Evolutionary conservation across 2,329 filamentous ascomycete genomes (phyloP), one percentile per base, ranked within the genome.

Genomic region (Cyclaneusma minus): DNA sequence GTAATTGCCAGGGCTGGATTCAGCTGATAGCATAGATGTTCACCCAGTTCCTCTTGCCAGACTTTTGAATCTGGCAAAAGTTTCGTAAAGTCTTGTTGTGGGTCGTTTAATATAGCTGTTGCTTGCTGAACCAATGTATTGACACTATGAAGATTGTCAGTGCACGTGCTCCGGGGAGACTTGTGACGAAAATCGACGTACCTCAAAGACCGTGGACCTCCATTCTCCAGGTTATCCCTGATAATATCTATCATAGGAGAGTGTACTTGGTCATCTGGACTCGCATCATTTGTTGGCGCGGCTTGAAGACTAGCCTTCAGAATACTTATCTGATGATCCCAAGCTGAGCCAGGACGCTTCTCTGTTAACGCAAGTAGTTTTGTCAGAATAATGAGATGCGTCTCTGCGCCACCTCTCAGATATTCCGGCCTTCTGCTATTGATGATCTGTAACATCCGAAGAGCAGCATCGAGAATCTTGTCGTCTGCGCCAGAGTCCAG

Each of bases 1-100:
- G 76, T 81, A 4, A 93, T 66, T 0, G 81, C 69, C 3, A 92
- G 51, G 0, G 81, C 73, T 4, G 66, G 57, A 33, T 68, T 66
- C 3, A 72, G 63, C 1, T 54, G 39, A 1, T 51, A 43, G 16
- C 58, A 47, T 5, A 79, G 49, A 30, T 83, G 62, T 2, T 52
- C 54, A 0, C 47, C 42, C 3, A 93, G 49, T 9, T 78, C 65
- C 9, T 58, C 39, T 38, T 64, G 59, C 84, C 85, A 94, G 7
- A 66, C 51, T 3, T 62, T 52, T 0, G 58, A 52, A 36, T 63
- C 63, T 0, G 83, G 82, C 19, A 89, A 56, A 4, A 87, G 49
- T 7, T 60, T 55, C 32, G 16, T 17, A 8, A 33, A 15, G 5
- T 56, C 48, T 2, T 46, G 33, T 1, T 47, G 37, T 2, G 48